A percentile compares a stretch with the other conserved stretches of the same genome.
phyloP scores from a whole-genome alignment of 768 basidiomycete genomes.

The Hortiboletus flavorubellus region DNA sequence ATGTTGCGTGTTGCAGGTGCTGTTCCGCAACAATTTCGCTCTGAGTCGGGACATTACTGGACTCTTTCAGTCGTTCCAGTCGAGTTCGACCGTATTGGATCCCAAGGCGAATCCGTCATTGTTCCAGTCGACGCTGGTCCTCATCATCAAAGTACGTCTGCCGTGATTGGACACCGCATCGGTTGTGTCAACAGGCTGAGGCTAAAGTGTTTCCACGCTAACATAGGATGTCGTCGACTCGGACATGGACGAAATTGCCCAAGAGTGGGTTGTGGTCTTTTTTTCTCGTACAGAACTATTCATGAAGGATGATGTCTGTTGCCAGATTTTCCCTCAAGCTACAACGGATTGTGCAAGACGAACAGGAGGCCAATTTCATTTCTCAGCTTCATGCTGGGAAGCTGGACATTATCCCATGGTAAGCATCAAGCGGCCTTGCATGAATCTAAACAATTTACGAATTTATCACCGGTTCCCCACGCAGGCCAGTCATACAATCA shows the following conservation, averaged over 20 bases:
- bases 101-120: conserved; percentile 55
- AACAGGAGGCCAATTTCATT: conserved; percentile 62
- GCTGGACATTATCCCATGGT: conserved; percentile 60
- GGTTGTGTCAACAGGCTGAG: rapidly evolving
- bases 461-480: not conserved
- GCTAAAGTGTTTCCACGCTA: not conserved
- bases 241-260: conserved; percentile 54
- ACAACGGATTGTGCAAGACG: conserved; percentile 57
- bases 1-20: conserved; percentile 37
- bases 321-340: conserved; percentile 55
- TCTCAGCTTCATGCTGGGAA: conserved; percentile 54
- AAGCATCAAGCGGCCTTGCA: not conserved
- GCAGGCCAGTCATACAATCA: conserved; percentile 57
- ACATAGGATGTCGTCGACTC: conserved; percentile 62
- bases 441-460: not conserved
- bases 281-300: not conserved
- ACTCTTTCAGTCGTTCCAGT: conserved; percentile 60
- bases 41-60: conserved; percentile 57
- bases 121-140: conserved; percentile 56
- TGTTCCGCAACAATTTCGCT: conserved; percentile 66
- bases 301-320: not conserved
- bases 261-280: conserved; percentile 41
- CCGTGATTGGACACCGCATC: not conserved
- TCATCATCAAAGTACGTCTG: conserved; percentile 55
- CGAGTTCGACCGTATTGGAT: conserved; percentile 55